phyloP scores from a whole-genome alignment of 306 rosid genomes.

The Cicer arietinum region DNA sequence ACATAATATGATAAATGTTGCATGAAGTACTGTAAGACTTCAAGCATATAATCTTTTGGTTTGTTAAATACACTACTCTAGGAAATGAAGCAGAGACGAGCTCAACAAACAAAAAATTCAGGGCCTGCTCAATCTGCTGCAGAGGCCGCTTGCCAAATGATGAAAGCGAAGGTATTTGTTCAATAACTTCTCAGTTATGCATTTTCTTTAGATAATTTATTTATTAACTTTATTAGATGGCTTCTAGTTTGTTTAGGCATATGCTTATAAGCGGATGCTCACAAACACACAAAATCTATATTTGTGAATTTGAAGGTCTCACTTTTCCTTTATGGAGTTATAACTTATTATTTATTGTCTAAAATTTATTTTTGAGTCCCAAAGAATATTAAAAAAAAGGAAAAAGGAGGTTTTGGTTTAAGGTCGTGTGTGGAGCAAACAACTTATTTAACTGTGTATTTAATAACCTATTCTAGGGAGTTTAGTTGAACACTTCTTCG shows the following conservation, averaged over 20 bases:
- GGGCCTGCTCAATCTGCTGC: constrained; percentile 81
- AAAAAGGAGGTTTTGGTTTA: too few relatives aligned
- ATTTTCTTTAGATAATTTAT: constrained; percentile 15
- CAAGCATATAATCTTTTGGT: constrained; percentile 13
- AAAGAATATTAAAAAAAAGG: too few relatives aligned
- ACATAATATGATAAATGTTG: neutral
- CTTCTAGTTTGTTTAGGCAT: neutral
- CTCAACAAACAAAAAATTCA: constrained; percentile 51
- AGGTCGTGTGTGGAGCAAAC: neutral
- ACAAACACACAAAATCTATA: neutral
- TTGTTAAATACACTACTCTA: constrained; percentile 28
- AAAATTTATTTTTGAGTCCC: neutral
- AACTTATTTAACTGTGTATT: neutral
- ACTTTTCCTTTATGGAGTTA: neutral
- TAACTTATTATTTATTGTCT: neutral
- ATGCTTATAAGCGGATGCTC: neutral
- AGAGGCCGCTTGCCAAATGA: constrained; percentile 71
- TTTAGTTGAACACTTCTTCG: neutral
- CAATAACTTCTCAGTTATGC: neutral
- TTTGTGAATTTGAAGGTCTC: neutral
- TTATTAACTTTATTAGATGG: constrained; percentile 2
- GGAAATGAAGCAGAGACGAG: constrained; percentile 46
- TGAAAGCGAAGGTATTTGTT: constrained; percentile 62
- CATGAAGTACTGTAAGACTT: constrained; percentile 14
- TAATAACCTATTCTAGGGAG: neutral